A percentile compares a stretch with the other conserved stretches of the same genome.
These are phyloP conservation scores for Mycena indigotica DNA, from an alignment of 768 basidiomycete genomes.

Conservation along the genomic window DNA sequence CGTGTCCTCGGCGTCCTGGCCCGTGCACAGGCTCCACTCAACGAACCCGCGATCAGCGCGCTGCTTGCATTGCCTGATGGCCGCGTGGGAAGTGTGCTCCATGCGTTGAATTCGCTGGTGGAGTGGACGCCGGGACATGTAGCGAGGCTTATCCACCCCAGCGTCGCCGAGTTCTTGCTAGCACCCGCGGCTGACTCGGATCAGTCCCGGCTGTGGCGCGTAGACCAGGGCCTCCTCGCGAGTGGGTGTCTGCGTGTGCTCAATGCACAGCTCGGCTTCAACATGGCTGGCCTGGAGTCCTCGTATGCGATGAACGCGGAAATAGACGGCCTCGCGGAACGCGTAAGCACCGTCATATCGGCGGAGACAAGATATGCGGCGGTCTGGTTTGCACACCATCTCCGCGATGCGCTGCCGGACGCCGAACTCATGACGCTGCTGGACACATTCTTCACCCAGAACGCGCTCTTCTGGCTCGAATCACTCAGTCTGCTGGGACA, in stretches of 20 bases:
- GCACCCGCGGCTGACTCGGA: not conserved
- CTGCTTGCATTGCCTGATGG: not conserved
- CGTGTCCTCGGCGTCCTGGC: not conserved
- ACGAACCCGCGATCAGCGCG: not conserved
- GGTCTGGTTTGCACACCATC: not conserved
- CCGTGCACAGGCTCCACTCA: not conserved
- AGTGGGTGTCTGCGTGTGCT: slow-evolving; percentile 9
- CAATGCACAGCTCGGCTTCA: slow-evolving; percentile 11
- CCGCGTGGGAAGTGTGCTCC: not conserved
- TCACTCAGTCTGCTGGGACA: not conserved
- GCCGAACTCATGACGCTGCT: not conserved
- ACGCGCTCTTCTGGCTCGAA: not conserved
- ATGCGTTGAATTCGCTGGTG: not conserved
- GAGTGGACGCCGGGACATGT: not conserved
- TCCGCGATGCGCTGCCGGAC: not conserved
- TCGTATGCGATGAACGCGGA: slow-evolving; percentile 6
- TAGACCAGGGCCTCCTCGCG: not conserved
- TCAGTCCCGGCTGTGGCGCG: no score
- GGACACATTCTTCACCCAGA: not conserved
- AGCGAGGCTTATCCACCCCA: not conserved
- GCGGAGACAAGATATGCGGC: not conserved
- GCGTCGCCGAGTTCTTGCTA: not conserved
- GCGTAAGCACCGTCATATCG: not conserved
- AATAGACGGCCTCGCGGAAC: not conserved
- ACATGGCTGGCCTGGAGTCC: slow-evolving; percentile 10